Conservation (phyloP, 805 yeast species). For the Sugiyamaella floridensis region DNA sequence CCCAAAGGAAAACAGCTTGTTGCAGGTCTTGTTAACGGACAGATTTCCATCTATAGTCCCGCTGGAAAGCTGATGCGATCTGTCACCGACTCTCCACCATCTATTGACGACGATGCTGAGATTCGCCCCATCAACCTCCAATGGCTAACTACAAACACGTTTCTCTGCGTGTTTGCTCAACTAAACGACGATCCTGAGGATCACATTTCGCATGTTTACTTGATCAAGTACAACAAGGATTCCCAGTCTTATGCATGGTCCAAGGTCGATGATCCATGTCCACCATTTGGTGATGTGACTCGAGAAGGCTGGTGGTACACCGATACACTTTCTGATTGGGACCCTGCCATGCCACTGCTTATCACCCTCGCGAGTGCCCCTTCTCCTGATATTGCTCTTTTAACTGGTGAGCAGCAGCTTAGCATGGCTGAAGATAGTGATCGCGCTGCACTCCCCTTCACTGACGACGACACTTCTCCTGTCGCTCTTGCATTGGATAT, state of each 20-base stretch:
- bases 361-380: constrained; percentile 52
- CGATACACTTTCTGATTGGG: constrained; percentile 19
- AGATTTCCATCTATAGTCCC: constrained; percentile 12
- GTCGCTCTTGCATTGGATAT: constrained; percentile 65
- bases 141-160: constrained; percentile 20
- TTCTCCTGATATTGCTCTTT: constrained; percentile 54
- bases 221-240: constrained; percentile 10
- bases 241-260: constrained; percentile 8
- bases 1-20: constrained; percentile 23
- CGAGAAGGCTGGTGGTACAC: constrained; percentile 24
- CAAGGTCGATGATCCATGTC: constrained; percentile 22
- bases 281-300: constrained; percentile 26
- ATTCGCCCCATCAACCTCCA: background rate
- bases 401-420: constrained; percentile 35
- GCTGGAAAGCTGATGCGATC: constrained; percentile 9
- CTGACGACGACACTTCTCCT: constrained; percentile 57
- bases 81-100: background rate
- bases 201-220: constrained; percentile 16
- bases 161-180: constrained; percentile 20
- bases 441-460: constrained; percentile 68
- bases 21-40: constrained; percentile 19
- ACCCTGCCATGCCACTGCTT: constrained; percentile 21
- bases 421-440: constrained; percentile 59
- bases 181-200: constrained; percentile 13
- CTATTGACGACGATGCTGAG: background rate